Conservation (phyloP, 192 early-diverging fungal species). For the Coemansia sp. region DNA sequence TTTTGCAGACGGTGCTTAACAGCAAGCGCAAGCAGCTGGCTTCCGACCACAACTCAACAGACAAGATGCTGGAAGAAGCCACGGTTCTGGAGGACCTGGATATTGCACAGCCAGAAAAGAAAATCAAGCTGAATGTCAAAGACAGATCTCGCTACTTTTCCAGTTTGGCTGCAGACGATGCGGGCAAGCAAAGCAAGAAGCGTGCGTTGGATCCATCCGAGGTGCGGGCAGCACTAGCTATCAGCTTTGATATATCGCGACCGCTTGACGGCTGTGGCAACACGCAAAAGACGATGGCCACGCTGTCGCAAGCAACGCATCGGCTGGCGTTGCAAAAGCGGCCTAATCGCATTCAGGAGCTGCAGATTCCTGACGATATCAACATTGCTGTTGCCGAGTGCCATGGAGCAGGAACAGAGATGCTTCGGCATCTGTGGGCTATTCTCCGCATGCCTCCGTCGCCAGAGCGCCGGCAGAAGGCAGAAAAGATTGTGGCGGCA, state of each 20-base stretch:
- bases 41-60: constrained; percentile 1
- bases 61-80: constrained; percentile 56
- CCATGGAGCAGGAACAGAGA: constrained; percentile 51
- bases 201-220: not conserved
- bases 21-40: constrained; percentile 25
- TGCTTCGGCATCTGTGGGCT: constrained; percentile 54
- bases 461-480: constrained; percentile 27
- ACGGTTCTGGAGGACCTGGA: constrained; percentile 72
- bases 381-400: constrained; percentile 39
- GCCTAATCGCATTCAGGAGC: constrained; percentile 46
- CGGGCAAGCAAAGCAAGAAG: not conserved
- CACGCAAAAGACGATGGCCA: constrained; percentile 30
- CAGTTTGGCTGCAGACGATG: constrained; percentile 52
- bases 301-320: constrained; percentile 24
- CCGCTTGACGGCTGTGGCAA: constrained; percentile 25
- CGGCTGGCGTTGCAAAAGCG: constrained; percentile 16
- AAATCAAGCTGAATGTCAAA: constrained; percentile 66
- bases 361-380: constrained; percentile 30
- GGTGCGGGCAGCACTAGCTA: constrained; percentile 11
- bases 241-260: constrained; percentile 33
- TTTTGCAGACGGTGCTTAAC: constrained; percentile 57
- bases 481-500: constrained; percentile 41
- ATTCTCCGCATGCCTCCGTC: constrained; percentile 36
- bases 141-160: constrained; percentile 77
- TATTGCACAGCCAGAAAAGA: constrained; percentile 46